Percentiles rank a stretch among this genome's conserved stretches.
Evolutionary conservation across 805 yeast species (phyloP).

Genomic region (Myxozyma mucilagina): DNA sequence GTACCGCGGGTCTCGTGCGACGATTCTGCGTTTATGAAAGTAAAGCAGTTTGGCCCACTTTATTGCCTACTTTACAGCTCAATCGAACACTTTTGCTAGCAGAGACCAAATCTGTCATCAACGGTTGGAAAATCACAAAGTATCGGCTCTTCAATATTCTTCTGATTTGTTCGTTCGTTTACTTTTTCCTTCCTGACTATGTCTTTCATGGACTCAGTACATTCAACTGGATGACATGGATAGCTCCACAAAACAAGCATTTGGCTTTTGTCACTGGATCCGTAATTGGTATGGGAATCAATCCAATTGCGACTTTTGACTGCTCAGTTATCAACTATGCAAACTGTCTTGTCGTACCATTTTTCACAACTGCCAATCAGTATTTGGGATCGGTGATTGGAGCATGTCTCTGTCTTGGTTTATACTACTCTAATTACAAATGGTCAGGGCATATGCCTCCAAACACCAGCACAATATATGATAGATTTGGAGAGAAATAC

Average conservation of each 20-base stretch:
- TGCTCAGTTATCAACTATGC: constrained; percentile 54
- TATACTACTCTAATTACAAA: constrained; percentile 54
- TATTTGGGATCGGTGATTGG: constrained; percentile 47
- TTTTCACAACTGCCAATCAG: constrained; percentile 47
- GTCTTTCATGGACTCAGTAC: constrained; percentile 60
- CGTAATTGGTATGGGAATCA: constrained; percentile 58
- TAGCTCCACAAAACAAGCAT: constrained; percentile 54
- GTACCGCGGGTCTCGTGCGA: constrained; percentile 65
- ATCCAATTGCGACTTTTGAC: constrained; percentile 67
- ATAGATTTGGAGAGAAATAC: constrained; percentile 41
- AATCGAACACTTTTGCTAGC: constrained; percentile 20
- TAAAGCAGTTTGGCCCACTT: constrained; percentile 63
- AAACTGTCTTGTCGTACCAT: constrained; percentile 43
- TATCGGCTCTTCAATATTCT: constrained; percentile 50
- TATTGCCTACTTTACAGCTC: constrained; percentile 54
- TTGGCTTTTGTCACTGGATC: constrained; percentile 68
- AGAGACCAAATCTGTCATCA: constrained; percentile 41
- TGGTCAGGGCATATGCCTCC: constrained; percentile 46
- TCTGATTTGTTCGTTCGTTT: constrained; percentile 46
- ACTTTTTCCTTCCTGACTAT: constrained; percentile 64
- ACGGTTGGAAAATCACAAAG: constrained; percentile 62
- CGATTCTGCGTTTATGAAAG: constrained; percentile 60
- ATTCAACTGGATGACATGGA: constrained; percentile 66
- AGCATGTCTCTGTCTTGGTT: constrained; percentile 53
- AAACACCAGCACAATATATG: constrained; percentile 48